These are phyloP conservation scores for Boletus tylopilopsis DNA, from an alignment of 768 basidiomycete species.

Conservation along the genomic window DNA sequence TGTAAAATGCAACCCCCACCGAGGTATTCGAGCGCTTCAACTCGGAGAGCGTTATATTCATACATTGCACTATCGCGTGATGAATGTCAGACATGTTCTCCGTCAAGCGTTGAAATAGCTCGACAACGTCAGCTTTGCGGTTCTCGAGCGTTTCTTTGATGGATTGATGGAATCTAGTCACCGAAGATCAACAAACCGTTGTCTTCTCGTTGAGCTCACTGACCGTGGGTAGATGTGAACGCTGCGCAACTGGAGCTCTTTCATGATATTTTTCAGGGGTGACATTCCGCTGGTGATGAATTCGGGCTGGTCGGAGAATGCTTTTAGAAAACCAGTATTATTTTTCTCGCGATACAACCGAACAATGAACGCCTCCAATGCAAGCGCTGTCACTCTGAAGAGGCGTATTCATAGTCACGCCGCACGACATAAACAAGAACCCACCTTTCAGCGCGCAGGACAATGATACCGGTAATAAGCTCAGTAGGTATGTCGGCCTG, in stretches of 20 bases:
- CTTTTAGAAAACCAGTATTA: constrained; percentile 88
- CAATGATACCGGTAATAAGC: constrained; percentile 83
- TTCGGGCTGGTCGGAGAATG: constrained; percentile 96
- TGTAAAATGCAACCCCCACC: constrained; percentile 31
- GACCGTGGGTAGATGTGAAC: constrained; percentile 93
- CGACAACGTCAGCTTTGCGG: constrained; percentile 86
- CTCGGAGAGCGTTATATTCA: constrained; percentile 86
- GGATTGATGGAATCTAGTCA: constrained; percentile 78
- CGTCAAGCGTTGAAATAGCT: constrained; percentile 83
- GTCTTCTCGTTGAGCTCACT: constrained; percentile 1
- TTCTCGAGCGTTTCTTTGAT: constrained; percentile 80
- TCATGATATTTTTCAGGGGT: constrained; percentile 88
- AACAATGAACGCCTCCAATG: constrained; percentile 89
- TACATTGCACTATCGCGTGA: constrained; percentile 87
- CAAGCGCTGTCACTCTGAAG: constrained; percentile 77
- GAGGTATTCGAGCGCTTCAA: constrained; percentile 83
- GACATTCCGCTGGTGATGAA: constrained; percentile 90
- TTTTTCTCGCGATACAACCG: constrained; percentile 90
- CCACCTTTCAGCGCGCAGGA: constrained; percentile 89
- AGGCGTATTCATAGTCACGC: neutral
- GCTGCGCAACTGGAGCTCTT: constrained; percentile 84
- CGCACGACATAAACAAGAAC: constrained; percentile 8
- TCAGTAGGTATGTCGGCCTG: constrained; percentile 80
- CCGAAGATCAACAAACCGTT: neutral
- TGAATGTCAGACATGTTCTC: constrained; percentile 92